A percentile compares a stretch with the other conserved stretches of the same genome.
Conservation (phyloP, 1,284 basidiomycete genomes). For the Puccinia polysora region DNA sequence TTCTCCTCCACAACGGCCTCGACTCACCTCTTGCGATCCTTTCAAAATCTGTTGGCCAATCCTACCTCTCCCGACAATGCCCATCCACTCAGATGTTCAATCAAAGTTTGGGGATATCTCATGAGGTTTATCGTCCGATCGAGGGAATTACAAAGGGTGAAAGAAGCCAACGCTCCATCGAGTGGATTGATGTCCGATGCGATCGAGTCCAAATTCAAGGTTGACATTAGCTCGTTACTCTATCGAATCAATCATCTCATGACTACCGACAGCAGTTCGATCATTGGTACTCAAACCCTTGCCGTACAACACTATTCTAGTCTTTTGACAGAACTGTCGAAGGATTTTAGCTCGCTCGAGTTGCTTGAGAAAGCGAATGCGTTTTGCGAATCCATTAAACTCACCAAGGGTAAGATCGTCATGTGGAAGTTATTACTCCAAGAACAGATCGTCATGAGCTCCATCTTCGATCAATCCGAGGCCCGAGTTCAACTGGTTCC, state of each 20-base stretch:
- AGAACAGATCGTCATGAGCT: conserved; percentile 79
- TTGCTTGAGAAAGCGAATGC: conserved; percentile 74
- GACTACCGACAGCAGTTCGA: conserved; percentile 69
- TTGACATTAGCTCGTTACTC: conserved; percentile 69
- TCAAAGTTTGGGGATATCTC: conserved; percentile 95
- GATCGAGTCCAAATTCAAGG: conserved; percentile 75
- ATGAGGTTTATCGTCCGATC: conserved; percentile 88
- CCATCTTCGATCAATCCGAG: conserved; percentile 76
- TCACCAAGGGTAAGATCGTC: conserved; percentile 74
- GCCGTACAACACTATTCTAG: conserved; percentile 84
- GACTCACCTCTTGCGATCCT: conserved; percentile 74
- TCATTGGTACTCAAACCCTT: conserved; percentile 83
- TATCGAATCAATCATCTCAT: conserved; percentile 81
- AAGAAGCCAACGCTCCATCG: conserved; percentile 56
- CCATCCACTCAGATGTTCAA: conserved; percentile 71
- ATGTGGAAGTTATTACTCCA: conserved; percentile 93
- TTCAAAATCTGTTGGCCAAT: conserved; percentile 73
- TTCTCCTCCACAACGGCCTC: conserved; percentile 67
- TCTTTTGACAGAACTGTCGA: conserved; percentile 77
- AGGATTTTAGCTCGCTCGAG: conserved; percentile 72
- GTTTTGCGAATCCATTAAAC: conserved; percentile 78
- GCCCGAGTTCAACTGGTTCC: conserved; percentile 78
- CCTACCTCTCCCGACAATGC: conserved; percentile 71
- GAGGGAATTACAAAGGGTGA: conserved; percentile 76
- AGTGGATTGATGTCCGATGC: conserved; percentile 49